phyloP scores from a whole-genome alignment of 768 basidiomycete species.

The Suillus subaureus region DNA sequence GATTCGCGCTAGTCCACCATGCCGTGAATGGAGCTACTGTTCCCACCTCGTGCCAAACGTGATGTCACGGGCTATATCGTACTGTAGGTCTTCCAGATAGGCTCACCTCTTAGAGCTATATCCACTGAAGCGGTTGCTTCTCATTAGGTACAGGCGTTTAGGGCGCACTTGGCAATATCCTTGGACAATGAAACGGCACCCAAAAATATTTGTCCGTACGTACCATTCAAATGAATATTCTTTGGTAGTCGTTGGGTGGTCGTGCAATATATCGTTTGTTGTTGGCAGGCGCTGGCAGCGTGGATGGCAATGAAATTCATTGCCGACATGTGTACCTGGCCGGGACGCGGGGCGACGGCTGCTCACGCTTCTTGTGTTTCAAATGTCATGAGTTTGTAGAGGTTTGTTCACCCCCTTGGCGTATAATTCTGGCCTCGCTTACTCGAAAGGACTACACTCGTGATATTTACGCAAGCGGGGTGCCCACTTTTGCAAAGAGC shows the following conservation, averaged over 20 bases:
- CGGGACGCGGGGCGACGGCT: background rate
- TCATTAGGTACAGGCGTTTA: background rate
- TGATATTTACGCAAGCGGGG: background rate
- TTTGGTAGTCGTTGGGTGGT: background rate
- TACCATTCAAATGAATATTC: background rate
- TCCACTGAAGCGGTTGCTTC: background rate
- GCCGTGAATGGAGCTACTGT: background rate
- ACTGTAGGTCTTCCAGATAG: background rate
- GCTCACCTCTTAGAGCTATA: background rate
- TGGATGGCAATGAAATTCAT: background rate
- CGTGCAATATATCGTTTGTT: background rate
- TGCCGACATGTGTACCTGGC: background rate
- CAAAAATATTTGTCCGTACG: background rate
- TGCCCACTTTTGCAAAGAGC: background rate
- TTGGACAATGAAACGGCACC: background rate
- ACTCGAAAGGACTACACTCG: background rate
- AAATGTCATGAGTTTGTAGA: background rate
- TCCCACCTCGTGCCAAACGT: constrained; percentile 1
- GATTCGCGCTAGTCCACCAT: background rate
- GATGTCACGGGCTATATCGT: background rate
- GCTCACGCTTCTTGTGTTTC: background rate
- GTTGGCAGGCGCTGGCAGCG: background rate
- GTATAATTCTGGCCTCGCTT: background rate
- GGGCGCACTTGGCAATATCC: background rate
- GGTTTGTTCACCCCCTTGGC: background rate